Evolutionary conservation across 176 grass and related monocot genomes (phyloP), one percentile per base, ranked within the genome.

Genomic region (Phoenix roebelenii): DNA sequence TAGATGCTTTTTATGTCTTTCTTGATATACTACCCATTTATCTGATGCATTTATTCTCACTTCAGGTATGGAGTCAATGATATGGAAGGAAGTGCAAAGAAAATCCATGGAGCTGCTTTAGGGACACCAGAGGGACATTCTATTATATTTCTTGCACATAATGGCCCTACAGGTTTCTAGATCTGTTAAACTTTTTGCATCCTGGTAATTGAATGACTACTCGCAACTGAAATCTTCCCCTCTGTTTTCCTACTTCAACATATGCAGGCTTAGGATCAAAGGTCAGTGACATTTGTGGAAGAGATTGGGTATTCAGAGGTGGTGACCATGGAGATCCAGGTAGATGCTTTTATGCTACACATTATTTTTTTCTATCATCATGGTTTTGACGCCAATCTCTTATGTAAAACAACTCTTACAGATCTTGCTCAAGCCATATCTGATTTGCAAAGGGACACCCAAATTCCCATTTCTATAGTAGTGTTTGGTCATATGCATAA

Each of bases 401-500:
- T 57, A 9, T 20, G 39, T 63, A 64, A 56, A 22, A 63, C 52
- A 70, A 64, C 5, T 18, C n/a, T 9, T 49, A 18, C 74, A 91
- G 87, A 97, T 78, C 76, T 91, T 17, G 84, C 83, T 54, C 75
- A 48, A 62, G 84, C 93, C 18, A 83, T 98, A 71, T 92, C 76
- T 0, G 55, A 91, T 25, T 51, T 92, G 44, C 87, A 92, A 71
- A 83, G 56, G 29, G 69, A 83, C 65, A 75, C 72, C 0, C 4
- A 73, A 57, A 76, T 92, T 63, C 76, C 63, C 7, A 88, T 98
- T 30, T 84, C 93, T 2, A 66, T 98, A 49, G 87, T 92, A 3
- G 70, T 97, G 64, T 97, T 97, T 1, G 87, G 87, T 16, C 93
- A 97, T 73, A 92, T 97, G 93, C 93, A 97, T 76, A 91, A 97